Conservation (phyloP, 2,329 filamentous ascomycete species). For the Triangularia verruculosa region DNA sequence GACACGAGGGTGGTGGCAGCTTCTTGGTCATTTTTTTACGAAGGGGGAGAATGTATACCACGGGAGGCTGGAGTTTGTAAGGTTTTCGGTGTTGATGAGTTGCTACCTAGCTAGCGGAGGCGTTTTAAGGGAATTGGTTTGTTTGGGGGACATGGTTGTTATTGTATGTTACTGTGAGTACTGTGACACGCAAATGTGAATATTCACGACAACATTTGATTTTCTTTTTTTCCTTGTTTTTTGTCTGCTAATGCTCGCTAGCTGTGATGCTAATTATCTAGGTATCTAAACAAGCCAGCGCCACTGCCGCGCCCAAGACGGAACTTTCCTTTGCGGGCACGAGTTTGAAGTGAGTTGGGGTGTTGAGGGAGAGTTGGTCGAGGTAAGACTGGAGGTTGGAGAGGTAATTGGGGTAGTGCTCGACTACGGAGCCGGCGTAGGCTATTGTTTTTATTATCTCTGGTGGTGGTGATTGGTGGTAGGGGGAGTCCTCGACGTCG, state of each 20-base stretch:
- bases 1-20: too few relatives aligned
- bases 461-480: slow-evolving; percentile 40
- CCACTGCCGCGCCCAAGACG: slow-evolving; percentile 71
- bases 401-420: slow-evolving; percentile 71
- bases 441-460: slow-evolving; percentile 58
- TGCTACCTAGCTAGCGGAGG: too few relatives aligned
- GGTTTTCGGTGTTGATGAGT: neutral
- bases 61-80: neutral
- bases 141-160: too few relatives aligned
- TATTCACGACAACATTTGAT: too few relatives aligned
- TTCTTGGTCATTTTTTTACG: too few relatives aligned
- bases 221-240: too few relatives aligned
- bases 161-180: too few relatives aligned
- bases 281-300: slow-evolving; percentile 48
- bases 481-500: slow-evolving; percentile 39
- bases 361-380: slow-evolving; percentile 52
- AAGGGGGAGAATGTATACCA: too few relatives aligned
- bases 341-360: slow-evolving; percentile 50
- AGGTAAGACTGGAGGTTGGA: slow-evolving; percentile 61
- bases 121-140: too few relatives aligned
- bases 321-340: slow-evolving; percentile 72
- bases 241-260: neutral
- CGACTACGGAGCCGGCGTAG: slow-evolving; percentile 76
- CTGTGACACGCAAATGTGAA: too few relatives aligned
- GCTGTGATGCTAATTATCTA: neutral